Percentiles rank a stretch among this genome's conserved stretches.
Conservation (phyloP, 257 asterid species). For the Nicotiana benthamiana region DNA sequence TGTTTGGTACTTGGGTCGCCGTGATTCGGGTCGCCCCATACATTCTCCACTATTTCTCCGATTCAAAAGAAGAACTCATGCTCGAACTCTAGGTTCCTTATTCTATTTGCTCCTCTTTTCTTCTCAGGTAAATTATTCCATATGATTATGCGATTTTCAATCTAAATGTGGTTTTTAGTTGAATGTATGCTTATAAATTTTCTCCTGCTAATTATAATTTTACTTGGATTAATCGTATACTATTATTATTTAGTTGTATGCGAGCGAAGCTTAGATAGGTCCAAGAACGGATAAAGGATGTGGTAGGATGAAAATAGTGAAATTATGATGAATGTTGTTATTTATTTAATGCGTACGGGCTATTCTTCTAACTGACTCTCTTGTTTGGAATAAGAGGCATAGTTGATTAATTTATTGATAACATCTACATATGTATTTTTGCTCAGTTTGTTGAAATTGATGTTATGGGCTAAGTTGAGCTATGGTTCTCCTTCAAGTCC, state of each 20-base stretch:
- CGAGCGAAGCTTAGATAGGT: not conserved
- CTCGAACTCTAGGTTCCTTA: constrained; percentile 37
- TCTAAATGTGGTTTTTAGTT: not conserved
- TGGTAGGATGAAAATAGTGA: not conserved
- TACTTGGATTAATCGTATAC: not conserved
- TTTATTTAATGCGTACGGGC: not conserved
- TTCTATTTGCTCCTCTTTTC: not conserved
- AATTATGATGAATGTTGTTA: not conserved
- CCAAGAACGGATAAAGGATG: not conserved
- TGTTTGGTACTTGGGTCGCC: constrained; percentile 82
- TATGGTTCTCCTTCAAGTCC: no score
- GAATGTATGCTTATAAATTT: not conserved
- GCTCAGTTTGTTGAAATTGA: not conserved
- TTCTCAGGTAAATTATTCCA: constrained; percentile 15
- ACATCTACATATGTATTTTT: not conserved
- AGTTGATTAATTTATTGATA: not conserved
- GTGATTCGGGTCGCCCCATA: constrained; percentile 72
- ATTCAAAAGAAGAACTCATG: constrained; percentile 46
- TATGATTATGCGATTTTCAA: not conserved
- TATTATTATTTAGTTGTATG: not conserved
- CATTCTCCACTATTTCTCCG: constrained; percentile 72
- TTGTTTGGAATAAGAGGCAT: not conserved
- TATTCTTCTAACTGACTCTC: not conserved
- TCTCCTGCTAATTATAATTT: not conserved
- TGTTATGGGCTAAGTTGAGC: not conserved